A percentile compares a stretch with the other conserved stretches of the same genome.
phyloP scores from a whole-genome alignment of 2,329 filamentous ascomycete species.

The Thermothelomyces thermophilus region DNA sequence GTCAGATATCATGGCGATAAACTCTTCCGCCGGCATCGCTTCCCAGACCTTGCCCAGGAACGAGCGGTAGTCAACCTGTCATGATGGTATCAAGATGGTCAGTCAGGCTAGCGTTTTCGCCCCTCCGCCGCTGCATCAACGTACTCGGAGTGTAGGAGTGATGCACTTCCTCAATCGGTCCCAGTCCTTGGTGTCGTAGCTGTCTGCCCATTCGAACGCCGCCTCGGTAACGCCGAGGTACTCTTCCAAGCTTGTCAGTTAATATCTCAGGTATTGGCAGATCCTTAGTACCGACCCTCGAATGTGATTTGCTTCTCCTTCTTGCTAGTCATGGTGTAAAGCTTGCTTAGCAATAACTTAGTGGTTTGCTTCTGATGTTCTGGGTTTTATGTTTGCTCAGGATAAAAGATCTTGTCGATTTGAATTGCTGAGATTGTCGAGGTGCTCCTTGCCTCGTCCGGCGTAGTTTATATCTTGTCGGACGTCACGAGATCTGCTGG shows the following conservation, averaged over 20 bases:
- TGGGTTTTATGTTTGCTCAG: too few species aligned
- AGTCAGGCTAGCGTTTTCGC: too few species aligned
- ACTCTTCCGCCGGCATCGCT: slow-evolving; percentile 55
- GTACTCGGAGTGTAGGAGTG: slow-evolving; percentile 50
- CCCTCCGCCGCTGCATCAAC: too few species aligned
- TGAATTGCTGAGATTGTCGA: too few species aligned
- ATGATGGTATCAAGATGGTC: too few species aligned
- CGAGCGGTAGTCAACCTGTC: slow-evolving; percentile 64
- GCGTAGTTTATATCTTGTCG: too few species aligned
- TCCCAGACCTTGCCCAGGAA: slow-evolving; percentile 56
- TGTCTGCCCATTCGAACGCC: slow-evolving; percentile 58
- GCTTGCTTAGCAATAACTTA: background rate
- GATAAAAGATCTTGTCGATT: too few species aligned
- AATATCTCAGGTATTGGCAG: slow-evolving; percentile 22
- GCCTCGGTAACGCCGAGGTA: slow-evolving; percentile 43
- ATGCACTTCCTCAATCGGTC: slow-evolving; percentile 53
- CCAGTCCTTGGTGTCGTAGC: slow-evolving; percentile 63
- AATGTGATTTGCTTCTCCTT: slow-evolving; percentile 26
- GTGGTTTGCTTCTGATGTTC: too few species aligned
- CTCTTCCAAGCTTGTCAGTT: slow-evolving; percentile 42
- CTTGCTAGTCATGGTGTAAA: slow-evolving; percentile 20
- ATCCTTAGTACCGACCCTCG: slow-evolving; percentile 19
- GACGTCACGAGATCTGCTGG: background rate
- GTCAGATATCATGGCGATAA: slow-evolving; percentile 52
- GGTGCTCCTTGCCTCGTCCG: too few species aligned